Conservation (phyloP, 192 early-diverging fungal species). For the Entophlyctis luteolus region DNA sequence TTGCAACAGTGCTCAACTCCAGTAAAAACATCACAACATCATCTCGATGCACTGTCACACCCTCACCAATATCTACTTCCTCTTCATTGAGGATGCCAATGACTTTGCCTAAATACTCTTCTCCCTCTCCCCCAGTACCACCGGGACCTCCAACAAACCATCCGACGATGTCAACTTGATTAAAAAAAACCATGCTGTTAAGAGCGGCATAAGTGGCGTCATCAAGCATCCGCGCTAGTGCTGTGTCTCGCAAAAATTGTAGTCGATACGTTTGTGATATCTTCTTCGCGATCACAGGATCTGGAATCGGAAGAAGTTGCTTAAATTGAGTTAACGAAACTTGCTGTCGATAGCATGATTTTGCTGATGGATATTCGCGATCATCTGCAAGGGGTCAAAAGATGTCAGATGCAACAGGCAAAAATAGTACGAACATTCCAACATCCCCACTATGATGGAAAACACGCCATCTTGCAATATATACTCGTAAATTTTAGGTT, state of each 20-base stretch:
- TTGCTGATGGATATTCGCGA: conserved; percentile 62
- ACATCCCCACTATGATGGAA: conserved; percentile 66
- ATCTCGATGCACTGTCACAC: conserved; percentile 36
- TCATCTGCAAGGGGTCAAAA: conserved; percentile 55
- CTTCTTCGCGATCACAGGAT: conserved; percentile 64
- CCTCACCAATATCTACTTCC: conserved; percentile 42
- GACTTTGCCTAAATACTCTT: conserved; percentile 63
- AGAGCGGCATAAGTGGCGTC: conserved; percentile 72
- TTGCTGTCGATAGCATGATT: conserved; percentile 74
- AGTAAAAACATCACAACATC: conserved; percentile 77
- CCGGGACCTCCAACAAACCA: conserved; percentile 19
- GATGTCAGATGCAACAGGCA: too few species aligned
- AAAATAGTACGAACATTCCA: conserved; percentile 67
- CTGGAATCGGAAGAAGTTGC: conserved; percentile 73
- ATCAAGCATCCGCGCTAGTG: conserved; percentile 71
- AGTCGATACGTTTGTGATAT: conserved; percentile 84
- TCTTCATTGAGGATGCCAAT: conserved; percentile 58
- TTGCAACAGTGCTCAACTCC: conserved; percentile 75
- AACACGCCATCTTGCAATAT: conserved; percentile 77
- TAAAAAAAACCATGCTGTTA: conserved; percentile 72
- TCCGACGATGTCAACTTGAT: conserved; percentile 78
- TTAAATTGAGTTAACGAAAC: conserved; percentile 52
- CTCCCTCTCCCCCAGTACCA: conserved; percentile 3
- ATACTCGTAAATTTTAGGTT: conserved; percentile 66
- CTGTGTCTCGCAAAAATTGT: conserved; percentile 83